phyloP scores from a whole-genome alignment of 2,329 filamentous ascomycete species.

The Phoma sp. region DNA sequence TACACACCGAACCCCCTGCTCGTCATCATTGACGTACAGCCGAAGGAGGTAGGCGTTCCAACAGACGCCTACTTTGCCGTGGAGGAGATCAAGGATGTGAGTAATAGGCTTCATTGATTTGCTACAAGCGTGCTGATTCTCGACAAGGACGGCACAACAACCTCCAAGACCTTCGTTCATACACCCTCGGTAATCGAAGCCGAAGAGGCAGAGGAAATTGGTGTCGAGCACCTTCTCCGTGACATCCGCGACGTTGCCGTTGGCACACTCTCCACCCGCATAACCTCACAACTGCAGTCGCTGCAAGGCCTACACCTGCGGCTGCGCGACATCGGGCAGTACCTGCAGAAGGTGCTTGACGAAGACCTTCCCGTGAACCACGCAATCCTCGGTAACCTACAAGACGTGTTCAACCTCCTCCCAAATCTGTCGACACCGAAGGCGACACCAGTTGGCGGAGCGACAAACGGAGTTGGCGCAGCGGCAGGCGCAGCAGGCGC shows the following conservation, averaged over 20 bases:
- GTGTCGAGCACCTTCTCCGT: constrained; percentile 94
- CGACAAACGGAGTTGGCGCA: constrained; percentile 58
- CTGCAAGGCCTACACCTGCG: constrained; percentile 94
- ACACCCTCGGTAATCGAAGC: constrained; percentile 98
- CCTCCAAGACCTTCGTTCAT: constrained; percentile 96
- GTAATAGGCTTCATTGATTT: constrained; percentile 41
- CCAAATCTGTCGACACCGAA: constrained; percentile 90
- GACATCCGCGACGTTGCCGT: constrained; percentile 98
- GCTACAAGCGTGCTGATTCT: background rate
- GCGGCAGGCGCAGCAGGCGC: constrained; percentile 48
- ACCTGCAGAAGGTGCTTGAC: constrained; percentile 94
- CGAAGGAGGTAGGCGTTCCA: constrained; percentile 95
- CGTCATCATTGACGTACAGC: constrained; percentile 98
- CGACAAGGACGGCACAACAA: constrained; percentile 89
- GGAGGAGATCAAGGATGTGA: constrained; percentile 98
- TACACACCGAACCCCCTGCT: constrained; percentile 96
- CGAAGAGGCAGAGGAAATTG: constrained; percentile 98
- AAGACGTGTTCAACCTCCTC: constrained; percentile 98
- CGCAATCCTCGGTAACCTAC: constrained; percentile 95
- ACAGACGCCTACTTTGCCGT: constrained; percentile 99
- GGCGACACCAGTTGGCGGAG: constrained; percentile 60
- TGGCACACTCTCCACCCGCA: constrained; percentile 92
- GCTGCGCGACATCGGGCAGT: constrained; percentile 92
- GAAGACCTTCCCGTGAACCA: constrained; percentile 95
- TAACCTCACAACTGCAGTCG: constrained; percentile 97